Percentiles rank a stretch among this genome's conserved stretches.
phyloP scores from a whole-genome alignment of 2,329 filamentous ascomycete species.

The Amauroascus niger region DNA sequence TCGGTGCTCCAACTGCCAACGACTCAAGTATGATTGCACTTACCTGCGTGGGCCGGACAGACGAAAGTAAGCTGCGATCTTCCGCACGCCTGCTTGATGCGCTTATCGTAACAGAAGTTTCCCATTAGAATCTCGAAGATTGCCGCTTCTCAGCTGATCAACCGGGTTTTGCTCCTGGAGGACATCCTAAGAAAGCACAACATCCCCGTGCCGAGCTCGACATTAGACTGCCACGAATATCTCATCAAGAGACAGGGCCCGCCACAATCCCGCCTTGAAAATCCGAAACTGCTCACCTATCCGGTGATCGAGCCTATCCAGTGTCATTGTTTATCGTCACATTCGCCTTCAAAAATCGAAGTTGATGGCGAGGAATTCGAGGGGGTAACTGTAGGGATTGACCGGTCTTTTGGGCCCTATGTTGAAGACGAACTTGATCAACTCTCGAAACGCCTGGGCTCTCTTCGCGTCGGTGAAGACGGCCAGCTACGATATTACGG shows the following conservation, averaged over 20 bases:
- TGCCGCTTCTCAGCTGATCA: conserved; percentile 14
- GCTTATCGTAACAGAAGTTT: not conserved
- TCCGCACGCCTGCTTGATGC: not conserved
- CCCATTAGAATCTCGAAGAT: conserved; percentile 12
- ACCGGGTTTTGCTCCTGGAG: conserved; percentile 14
- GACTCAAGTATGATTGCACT: conserved; percentile 15
- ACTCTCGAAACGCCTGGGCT: conserved; percentile 27
- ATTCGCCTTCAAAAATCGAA: not conserved
- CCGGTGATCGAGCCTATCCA: not conserved
- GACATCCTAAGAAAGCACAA: conserved; percentile 14
- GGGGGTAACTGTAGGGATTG: too few species aligned
- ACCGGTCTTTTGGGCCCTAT: not conserved
- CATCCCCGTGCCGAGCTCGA: conserved; percentile 14
- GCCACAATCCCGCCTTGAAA: not conserved
- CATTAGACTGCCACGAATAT: not conserved
- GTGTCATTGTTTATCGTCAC: not conserved
- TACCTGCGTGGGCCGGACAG: conserved; percentile 15
- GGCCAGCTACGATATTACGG: conserved; percentile 29
- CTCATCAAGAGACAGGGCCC: not conserved
- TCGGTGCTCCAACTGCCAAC: conserved; percentile 13
- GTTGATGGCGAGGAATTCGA: not conserved
- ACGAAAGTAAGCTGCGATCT: conserved; percentile 13
- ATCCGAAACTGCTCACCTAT: not conserved
- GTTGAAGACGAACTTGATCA: conserved; percentile 21
- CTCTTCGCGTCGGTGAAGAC: conserved; percentile 27